Conservation (phyloP, 1,284 basidiomycete genomes). For the Mycena sp. region DNA sequence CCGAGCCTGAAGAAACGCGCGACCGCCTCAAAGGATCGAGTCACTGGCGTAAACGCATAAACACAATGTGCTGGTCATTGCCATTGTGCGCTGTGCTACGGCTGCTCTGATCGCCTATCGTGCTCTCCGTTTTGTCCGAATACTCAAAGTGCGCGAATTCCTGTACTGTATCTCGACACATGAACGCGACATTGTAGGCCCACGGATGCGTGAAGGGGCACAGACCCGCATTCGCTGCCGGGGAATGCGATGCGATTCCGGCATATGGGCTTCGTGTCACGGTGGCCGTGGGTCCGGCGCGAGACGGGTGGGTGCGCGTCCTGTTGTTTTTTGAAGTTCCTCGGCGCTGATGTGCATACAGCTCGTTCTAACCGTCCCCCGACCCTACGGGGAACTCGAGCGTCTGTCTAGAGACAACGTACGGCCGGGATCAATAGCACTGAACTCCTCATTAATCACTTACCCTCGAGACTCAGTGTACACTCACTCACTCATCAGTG, state of each 20-base stretch:
- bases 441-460: too few relatives aligned
- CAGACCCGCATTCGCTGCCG: conserved; percentile 16
- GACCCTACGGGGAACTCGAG: too few relatives aligned
- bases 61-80: too few relatives aligned
- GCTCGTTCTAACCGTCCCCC: conserved; percentile 18
- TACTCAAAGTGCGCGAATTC: neutral
- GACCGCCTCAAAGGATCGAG: too few relatives aligned
- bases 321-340: too few relatives aligned
- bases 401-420: too few relatives aligned
- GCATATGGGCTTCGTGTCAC: conserved; percentile 24
- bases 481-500: too few relatives aligned
- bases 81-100: neutral
- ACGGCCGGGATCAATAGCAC: too few relatives aligned
- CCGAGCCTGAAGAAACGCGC: too few relatives aligned
- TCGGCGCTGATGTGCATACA: too few relatives aligned
- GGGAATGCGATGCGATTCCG: conserved; percentile 16
- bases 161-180: neutral
- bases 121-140: neutral
- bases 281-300: conserved; percentile 22
- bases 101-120: neutral
- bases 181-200: neutral
- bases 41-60: too few relatives aligned
- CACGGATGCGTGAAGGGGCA: conserved; percentile 17
- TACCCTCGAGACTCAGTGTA: too few relatives aligned
- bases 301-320: conserved; percentile 8